A percentile compares a stretch with the other conserved stretches of the same genome.
These are phyloP conservation scores for Biscutella laevigata DNA, from an alignment of 441 rosid genomes.

Conservation along the genomic window DNA sequence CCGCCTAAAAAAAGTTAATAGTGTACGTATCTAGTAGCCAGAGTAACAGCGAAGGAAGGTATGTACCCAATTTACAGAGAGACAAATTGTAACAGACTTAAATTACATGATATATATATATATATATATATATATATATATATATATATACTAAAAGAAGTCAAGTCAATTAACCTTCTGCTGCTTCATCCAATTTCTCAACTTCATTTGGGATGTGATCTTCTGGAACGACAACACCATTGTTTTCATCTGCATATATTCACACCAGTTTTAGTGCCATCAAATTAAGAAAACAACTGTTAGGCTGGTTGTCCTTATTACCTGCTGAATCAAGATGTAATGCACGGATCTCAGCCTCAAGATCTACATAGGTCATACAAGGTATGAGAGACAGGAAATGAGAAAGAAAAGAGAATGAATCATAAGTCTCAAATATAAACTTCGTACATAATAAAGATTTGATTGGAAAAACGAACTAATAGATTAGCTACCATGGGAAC, in stretches of 20 bases:
- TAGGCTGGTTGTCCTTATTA: background rate
- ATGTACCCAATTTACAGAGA: background rate
- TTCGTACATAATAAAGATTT: background rate
- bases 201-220: slow-evolving; percentile 11
- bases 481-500: background rate
- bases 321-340: slow-evolving; percentile 30
- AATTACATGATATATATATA: too few relatives aligned
- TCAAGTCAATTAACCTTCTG: slow-evolving; percentile 16
- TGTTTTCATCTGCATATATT: slow-evolving; percentile 18
- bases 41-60: background rate
- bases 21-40: background rate
- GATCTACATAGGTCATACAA: slow-evolving; percentile 15
- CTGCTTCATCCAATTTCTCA: slow-evolving; percentile 7
- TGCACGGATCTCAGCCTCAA: slow-evolving; percentile 31
- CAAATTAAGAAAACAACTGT: background rate
- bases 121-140: too few relatives aligned
- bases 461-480: background rate
- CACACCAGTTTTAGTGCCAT: background rate
- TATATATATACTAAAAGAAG: too few relatives aligned
- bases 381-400: background rate
- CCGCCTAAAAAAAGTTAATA: background rate
- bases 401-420: background rate
- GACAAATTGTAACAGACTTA: background rate
- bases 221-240: slow-evolving; percentile 6
- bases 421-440: background rate